Percentiles rank a stretch among this genome's conserved stretches.
Conservation (phyloP, 495 filamentous ascomycete species). For the Penicillium goetzii region DNA sequence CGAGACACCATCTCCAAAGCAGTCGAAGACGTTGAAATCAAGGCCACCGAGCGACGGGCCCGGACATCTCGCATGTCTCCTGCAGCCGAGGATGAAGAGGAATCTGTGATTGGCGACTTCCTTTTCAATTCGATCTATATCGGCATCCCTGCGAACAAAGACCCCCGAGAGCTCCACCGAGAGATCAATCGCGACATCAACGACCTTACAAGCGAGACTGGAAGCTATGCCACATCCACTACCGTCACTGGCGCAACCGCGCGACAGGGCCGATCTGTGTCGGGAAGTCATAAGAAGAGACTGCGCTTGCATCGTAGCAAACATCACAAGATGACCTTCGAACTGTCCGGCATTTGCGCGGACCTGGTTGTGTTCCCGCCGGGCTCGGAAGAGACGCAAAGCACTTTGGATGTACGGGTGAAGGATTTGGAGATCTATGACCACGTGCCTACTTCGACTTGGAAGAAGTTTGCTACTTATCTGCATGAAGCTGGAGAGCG, state of each 20-base stretch:
- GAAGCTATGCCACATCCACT: constrained; percentile 76
- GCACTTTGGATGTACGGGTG: constrained; percentile 80
- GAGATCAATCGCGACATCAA: constrained; percentile 88
- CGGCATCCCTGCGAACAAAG: constrained; percentile 82
- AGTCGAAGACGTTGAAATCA: constrained; percentile 81
- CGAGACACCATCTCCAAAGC: constrained; percentile 83
- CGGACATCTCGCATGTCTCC: constrained; percentile 51
- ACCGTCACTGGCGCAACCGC: constrained; percentile 63
- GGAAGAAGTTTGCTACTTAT: constrained; percentile 97
- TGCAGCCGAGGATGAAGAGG: constrained; percentile 69
- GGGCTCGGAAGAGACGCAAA: constrained; percentile 76
- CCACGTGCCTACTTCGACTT: constrained; percentile 92
- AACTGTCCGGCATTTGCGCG: constrained; percentile 81
- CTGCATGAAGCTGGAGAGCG: constrained; percentile 84
- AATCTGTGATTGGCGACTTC: constrained; percentile 88
- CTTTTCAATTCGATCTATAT: constrained; percentile 99
- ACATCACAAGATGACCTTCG: constrained; percentile 93
- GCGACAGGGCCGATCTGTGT: constrained; percentile 51
- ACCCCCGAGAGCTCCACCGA: constrained; percentile 75
- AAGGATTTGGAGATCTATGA: constrained; percentile 89
- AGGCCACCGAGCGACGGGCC: constrained; percentile 71
- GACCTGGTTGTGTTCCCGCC: constrained; percentile 86
- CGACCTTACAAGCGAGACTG: constrained; percentile 85
- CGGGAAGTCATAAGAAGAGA: constrained; percentile 58
- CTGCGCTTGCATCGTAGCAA: constrained; percentile 83